Conservation (phyloP, 306 rosid species). For the Hippophae tibetana region DNA sequence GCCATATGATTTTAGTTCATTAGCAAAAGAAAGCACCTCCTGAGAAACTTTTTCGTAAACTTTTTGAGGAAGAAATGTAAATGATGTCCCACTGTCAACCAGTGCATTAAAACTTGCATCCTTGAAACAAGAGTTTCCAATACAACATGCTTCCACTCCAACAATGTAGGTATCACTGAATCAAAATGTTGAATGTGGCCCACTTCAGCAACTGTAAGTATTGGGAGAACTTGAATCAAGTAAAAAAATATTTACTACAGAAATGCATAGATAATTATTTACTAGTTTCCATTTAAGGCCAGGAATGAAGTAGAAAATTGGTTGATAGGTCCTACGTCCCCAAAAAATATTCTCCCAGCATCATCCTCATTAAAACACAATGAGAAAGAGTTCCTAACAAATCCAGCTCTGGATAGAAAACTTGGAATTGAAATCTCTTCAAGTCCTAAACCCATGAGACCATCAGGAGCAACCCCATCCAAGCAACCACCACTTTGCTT, state of each 20-base stretch:
- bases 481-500: constrained; percentile 89
- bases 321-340: constrained; percentile 62
- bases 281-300: constrained; percentile 65
- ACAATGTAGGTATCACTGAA: constrained; percentile 63
- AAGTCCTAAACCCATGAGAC: constrained; percentile 81
- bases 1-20: constrained; percentile 12
- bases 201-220: background rate
- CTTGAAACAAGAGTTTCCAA: constrained; percentile 54
- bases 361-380: constrained; percentile 60
- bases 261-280: constrained; percentile 3
- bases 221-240: background rate
- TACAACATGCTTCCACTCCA: constrained; percentile 73
- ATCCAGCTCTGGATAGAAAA: constrained; percentile 70
- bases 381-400: constrained; percentile 67
- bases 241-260: background rate
- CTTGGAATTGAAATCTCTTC: constrained; percentile 84
- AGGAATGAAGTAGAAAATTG: constrained; percentile 75
- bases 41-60: constrained; percentile 45
- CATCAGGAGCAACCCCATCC: constrained; percentile 93
- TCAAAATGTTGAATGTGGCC: background rate
- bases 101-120: constrained; percentile 53
- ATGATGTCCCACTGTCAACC: constrained; percentile 88
- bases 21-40: constrained; percentile 45
- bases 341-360: constrained; percentile 82
- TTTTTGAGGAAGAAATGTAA: constrained; percentile 75